A percentile compares a stretch with the other conserved stretches of the same genome.
Evolutionary conservation across 2,329 filamentous ascomycete species (phyloP).

Genomic region (Alternaria metachromatica): DNA sequence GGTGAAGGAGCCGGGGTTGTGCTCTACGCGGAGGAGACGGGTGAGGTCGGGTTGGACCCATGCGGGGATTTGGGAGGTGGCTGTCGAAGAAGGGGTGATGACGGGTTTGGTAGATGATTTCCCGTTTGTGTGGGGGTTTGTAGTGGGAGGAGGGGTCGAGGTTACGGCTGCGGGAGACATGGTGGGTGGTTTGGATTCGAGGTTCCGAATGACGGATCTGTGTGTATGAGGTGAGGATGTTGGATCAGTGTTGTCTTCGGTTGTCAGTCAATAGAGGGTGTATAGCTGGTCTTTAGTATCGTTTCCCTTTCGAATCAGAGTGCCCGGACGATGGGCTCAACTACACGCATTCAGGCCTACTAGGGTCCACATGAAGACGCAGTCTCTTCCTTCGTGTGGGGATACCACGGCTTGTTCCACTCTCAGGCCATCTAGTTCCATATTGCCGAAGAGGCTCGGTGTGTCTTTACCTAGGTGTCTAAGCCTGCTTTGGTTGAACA

Average conservation of each 20-base stretch:
- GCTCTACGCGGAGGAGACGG: constrained; percentile 48
- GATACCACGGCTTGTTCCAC: constrained; percentile 11
- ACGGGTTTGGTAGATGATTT: constrained; percentile 27
- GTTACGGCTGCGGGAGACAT: constrained; percentile 43
- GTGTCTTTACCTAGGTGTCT: neutral
- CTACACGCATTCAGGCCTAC: constrained; percentile 5
- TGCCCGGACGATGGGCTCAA: neutral
- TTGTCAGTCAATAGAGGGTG: neutral
- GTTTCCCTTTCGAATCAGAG: neutral
- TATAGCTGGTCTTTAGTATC: constrained; percentile 20
- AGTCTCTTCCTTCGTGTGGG: constrained; percentile 8
- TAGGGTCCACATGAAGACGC: constrained; percentile 14
- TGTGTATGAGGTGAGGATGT: neutral
- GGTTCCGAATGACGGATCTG: neutral
- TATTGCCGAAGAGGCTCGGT: constrained; percentile 15
- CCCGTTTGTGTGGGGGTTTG: constrained; percentile 21
- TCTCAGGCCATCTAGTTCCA: constrained; percentile 7
- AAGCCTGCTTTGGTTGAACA: constrained; percentile 3
- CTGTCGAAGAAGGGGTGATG: constrained; percentile 25
- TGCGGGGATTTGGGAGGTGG: constrained; percentile 33
- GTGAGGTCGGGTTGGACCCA: constrained; percentile 50
- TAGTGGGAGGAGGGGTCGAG: constrained; percentile 21
- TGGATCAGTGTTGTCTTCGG: neutral
- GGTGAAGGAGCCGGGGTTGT: constrained; percentile 49
- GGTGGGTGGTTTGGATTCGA: neutral